Evolutionary conservation across 306 rosid species (phyloP), one percentile per base, ranked within the genome.

Genomic region (Begonia peltatifolia): DNA sequence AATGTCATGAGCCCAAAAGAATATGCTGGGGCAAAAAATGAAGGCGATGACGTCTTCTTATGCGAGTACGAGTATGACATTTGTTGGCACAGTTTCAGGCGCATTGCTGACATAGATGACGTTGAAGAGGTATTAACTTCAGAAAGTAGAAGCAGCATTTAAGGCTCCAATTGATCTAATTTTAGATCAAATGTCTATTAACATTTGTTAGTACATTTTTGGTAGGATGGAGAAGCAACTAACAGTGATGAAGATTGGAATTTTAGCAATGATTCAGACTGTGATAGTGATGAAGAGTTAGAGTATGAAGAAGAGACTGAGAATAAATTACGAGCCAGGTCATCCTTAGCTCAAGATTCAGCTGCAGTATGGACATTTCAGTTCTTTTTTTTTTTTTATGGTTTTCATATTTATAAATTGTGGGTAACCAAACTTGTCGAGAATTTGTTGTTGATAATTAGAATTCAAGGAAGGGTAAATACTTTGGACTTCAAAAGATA

Each of bases 41-140:
- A 72, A 56, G 97, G 97, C 63, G 97, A 90, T 67, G 95, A 90
- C 56, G 59, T 90, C 56, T 89, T 82, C 69, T 55, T 82, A 30
- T 85, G 97, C 9, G 94, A 90, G 71, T 90, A 90, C 61, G 94
- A 90, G 55, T 90, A 90, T 63, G 95, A 85, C 66, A 64, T 85
- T 59, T 85, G 63, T 51, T 90, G 95, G 94, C 90, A 85, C 69
- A 80, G 80, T 69, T 90, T 81, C 77, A 85, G 85, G 70, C 87
- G 92, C 54, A 73, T 85, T 55, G 84, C 87, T 64, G 92, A 85
- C 14, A 69, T 90, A 68, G 84, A 80, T 61, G 64, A 68, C 30
- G 80, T 57, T 48, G 67, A 64, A 63, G 76, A 70, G 83, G 96
- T 10, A 52, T 46, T 25, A 67, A 66, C 41, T 22, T 52, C 51